Evolutionary conservation across 2,329 filamentous ascomycete species (phyloP).

Genomic region (Fusarium sp.): DNA sequence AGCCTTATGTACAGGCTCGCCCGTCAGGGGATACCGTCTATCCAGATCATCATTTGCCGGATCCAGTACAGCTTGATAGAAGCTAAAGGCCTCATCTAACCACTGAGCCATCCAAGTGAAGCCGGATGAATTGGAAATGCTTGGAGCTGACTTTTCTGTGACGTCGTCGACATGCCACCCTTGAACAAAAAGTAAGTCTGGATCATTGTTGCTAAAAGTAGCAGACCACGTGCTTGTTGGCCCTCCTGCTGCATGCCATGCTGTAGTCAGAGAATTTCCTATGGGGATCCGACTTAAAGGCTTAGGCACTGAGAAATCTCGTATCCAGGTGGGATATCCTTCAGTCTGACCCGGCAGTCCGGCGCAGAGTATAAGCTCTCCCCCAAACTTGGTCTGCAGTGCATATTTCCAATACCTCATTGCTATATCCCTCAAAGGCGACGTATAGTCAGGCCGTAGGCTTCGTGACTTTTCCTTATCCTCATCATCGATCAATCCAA

Average conservation of each 20-base stretch:
- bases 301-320: background rate
- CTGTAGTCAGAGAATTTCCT: background rate
- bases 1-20: too few species aligned
- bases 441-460: slow-evolving; percentile 9
- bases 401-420: slow-evolving; percentile 19
- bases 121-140: too few species aligned
- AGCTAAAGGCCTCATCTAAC: too few species aligned
- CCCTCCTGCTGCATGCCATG: slow-evolving; percentile 1
- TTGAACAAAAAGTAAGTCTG: too few species aligned
- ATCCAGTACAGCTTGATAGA: too few species aligned
- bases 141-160: too few species aligned
- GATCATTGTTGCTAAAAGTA: too few species aligned
- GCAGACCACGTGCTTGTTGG: background rate
- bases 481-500: background rate
- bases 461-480: background rate
- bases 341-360: background rate
- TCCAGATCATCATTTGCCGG: too few species aligned
- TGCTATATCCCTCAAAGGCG: background rate
- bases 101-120: too few species aligned
- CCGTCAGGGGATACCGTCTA: too few species aligned
- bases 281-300: background rate
- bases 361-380: background rate
- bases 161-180: too few species aligned
- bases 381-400: background rate
- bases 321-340: slow-evolving; percentile 19